Base-by-base conservation (phyloP, 345 rosid species). In the Salix viminalis region DNA sequence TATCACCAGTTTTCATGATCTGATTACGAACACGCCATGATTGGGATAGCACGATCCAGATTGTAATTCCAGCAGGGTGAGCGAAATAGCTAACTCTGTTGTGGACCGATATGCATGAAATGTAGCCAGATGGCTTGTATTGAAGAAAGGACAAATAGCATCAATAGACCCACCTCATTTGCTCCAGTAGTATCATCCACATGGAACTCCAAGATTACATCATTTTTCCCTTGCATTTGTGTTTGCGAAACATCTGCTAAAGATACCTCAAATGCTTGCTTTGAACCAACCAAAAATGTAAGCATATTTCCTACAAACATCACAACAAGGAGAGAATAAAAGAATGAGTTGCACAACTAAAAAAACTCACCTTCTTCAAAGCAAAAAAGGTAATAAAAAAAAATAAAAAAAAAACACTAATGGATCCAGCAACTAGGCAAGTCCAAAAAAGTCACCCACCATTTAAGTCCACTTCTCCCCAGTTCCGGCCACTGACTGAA, bases 141-240 rank as follows among this genome's bases (percentile, higher is more conserved):
- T 6, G 26, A 26, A 58, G 69, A 54, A 61, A n/a, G 44, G 21
- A 37, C 1, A 28, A 37, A 23, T 15, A 44, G 4, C 10, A 50
- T 32, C 56, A 41, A 75, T 11, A 41, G 72, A 76, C 80, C 52
- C 14, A 93, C 99, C 96, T 93, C 99, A 82, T 92, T 96, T 71
- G 97, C 99, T 79, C 99, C 98, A 73, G 97, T 87, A 15, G 97
- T 93, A 79, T 96, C 99, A 91, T 93, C 97, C 58, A 92, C 92
- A 77, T 96, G 99, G 86, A 96, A 96, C 91, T 96, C 95, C 89
- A 96, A 85, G 36, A 90, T 71, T 62, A 96, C 99, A 81, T 96
- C 98, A 81, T 91, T 91, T 80, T 96, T 94, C 71, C 97, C 98
- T 84, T 91, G 98, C 79, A 93, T 79, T 80, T 93, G 96, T 58